These are phyloP conservation scores for Gigaspora rosea DNA, from an alignment of 192 early-diverging fungal genomes.

Conservation along the genomic window DNA sequence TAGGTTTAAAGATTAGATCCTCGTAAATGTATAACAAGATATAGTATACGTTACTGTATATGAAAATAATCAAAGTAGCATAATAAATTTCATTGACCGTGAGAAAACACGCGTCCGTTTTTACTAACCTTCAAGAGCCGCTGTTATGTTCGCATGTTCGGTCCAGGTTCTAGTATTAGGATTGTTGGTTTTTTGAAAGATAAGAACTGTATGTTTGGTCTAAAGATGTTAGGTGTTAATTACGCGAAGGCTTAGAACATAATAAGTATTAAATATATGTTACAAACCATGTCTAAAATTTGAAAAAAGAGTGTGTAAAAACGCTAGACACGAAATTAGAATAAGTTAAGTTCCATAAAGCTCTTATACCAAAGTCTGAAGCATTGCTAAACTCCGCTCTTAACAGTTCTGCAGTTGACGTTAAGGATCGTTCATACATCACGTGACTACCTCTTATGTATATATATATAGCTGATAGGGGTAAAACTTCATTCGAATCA, in stretches of 20 bases:
- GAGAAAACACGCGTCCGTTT: no score
- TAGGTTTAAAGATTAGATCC: background rate
- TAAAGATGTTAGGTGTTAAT: background rate
- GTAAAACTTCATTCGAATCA: background rate
- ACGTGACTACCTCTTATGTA: background rate
- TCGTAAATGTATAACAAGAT: background rate
- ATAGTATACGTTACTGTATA: background rate
- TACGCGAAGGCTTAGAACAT: background rate
- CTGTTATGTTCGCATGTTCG: constrained; percentile 31
- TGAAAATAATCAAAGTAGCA: background rate
- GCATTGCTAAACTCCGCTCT: no score
- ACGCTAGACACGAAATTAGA: no score
- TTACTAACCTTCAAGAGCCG: constrained; percentile 36
- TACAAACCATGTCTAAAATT: background rate
- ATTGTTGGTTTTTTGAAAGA: constrained; percentile 34
- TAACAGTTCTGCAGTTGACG: no score
- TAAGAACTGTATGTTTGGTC: constrained; percentile 36
- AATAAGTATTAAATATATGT: background rate
- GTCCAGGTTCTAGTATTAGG: constrained; percentile 34
- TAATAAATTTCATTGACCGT: background rate
- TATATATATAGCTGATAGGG: no score
- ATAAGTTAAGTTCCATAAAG: no score
- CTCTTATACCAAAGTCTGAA: no score
- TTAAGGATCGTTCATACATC: no score
- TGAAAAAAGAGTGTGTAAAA: no score